Evolutionary conservation across 495 filamentous ascomycete genomes (phyloP).

Genomic region (Podospora australis): DNA sequence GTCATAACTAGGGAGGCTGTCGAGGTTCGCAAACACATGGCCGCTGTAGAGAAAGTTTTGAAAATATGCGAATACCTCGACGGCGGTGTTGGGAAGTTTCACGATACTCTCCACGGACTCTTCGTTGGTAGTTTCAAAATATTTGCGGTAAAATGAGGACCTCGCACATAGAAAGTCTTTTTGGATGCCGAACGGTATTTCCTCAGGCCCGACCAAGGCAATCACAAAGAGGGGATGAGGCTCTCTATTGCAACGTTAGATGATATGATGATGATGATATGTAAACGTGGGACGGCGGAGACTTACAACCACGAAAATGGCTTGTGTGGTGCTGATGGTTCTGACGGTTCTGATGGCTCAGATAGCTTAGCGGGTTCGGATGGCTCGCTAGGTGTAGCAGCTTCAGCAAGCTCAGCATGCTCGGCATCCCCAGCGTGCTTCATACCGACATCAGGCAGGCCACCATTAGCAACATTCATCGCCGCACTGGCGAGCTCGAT

Average conservation of each 20-base stretch:
- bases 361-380: not conserved
- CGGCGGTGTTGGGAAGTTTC: slow-evolving; percentile 36
- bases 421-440: not conserved
- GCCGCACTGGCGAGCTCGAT: not conserved
- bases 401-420: not conserved
- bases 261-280: slow-evolving; percentile 3
- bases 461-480: no score
- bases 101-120: slow-evolving; percentile 40
- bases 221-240: slow-evolving; percentile 50
- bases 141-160: slow-evolving; percentile 37
- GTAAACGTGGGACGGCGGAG: not conserved
- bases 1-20: slow-evolving; percentile 41
- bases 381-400: not conserved
- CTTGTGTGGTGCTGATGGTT: not conserved
- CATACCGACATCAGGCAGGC: no score
- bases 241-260: slow-evolving; percentile 29
- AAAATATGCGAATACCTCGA: slow-evolving; percentile 42
- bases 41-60: slow-evolving; percentile 50
- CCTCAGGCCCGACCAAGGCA: slow-evolving; percentile 42
- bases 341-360: not conserved
- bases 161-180: slow-evolving; percentile 48
- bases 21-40: slow-evolving; percentile 31
- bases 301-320: slow-evolving; percentile 34
- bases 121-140: slow-evolving; percentile 30
- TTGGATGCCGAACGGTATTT: slow-evolving; percentile 47